These are phyloP conservation scores for Allium fistulosum DNA, from an alignment of 106 monocot species.

Conservation along the genomic window DNA sequence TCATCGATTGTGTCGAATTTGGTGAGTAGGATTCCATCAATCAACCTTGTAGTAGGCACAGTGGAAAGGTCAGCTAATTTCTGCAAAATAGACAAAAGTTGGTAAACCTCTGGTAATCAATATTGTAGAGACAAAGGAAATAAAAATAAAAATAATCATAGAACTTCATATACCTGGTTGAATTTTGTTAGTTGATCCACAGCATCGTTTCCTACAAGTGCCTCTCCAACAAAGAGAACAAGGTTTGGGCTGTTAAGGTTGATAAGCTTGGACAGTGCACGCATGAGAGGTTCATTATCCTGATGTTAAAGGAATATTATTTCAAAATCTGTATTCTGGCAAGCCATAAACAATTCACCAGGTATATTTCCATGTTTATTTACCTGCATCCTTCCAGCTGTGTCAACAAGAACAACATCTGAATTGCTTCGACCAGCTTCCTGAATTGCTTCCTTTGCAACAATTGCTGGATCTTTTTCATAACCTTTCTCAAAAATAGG, in stretches of 20 bases:
- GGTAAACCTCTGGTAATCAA: too few relatives aligned
- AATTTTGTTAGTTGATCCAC: constrained; percentile 95
- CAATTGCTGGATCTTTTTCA: constrained; percentile 97
- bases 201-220: constrained; percentile 96
- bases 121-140: not conserved
- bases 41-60: constrained; percentile 68
- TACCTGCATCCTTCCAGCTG: constrained; percentile 98
- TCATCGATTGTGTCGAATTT: constrained; percentile 99
- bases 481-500: constrained; percentile 98
- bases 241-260: constrained; percentile 92
- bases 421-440: constrained; percentile 74
- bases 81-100: constrained; percentile 23
- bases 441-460: constrained; percentile 94
- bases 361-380: not conserved
- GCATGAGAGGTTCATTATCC: constrained; percentile 98
- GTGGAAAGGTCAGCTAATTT: constrained; percentile 85
- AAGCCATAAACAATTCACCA: too few relatives aligned
- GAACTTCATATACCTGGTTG: constrained; percentile 50
- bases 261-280: constrained; percentile 96
- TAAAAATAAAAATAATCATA: not conserved
- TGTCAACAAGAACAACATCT: constrained; percentile 98
- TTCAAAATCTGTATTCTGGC: too few relatives aligned
- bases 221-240: constrained; percentile 98
- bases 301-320: constrained; percentile 9
- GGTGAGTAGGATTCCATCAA: constrained; percentile 96